A percentile compares a stretch with the other conserved stretches of the same genome.
Evolutionary conservation across 2,329 filamentous ascomycete species (phyloP).

Genomic region (Penicillium sclerotiorum): DNA sequence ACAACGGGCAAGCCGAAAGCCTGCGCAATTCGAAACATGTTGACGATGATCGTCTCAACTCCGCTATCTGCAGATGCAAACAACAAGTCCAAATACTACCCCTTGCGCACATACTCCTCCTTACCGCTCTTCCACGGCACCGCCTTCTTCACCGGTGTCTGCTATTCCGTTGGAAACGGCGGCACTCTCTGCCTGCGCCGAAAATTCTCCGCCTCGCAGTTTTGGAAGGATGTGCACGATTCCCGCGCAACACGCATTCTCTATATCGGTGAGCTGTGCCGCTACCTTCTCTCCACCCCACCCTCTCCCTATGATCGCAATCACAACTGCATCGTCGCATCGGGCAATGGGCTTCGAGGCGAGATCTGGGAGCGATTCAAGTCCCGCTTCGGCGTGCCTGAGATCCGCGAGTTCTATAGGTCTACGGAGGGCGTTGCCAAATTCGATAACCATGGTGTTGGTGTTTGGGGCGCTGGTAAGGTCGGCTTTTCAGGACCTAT

Average conservation of each 20-base stretch:
- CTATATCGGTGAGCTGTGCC: conserved; percentile 54
- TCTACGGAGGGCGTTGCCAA: conserved; percentile 52
- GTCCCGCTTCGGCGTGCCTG: conserved; percentile 45
- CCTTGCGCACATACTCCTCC: conserved; percentile 50
- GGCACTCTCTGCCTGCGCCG: conserved; percentile 49
- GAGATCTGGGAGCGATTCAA: conserved; percentile 55
- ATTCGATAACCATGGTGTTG: conserved; percentile 48
- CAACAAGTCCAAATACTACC: conserved; percentile 46
- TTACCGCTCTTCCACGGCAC: conserved; percentile 55
- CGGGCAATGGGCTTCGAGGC: conserved; percentile 52
- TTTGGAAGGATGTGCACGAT: conserved; percentile 50
- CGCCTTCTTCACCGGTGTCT: conserved; percentile 49
- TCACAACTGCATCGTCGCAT: conserved; percentile 49
- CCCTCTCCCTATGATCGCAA: conserved; percentile 48
- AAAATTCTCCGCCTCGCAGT: conserved; percentile 51
- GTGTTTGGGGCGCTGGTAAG: conserved; percentile 47
- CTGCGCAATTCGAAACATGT: conserved; percentile 45
- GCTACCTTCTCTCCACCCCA: conserved; percentile 51
- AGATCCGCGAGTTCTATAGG: conserved; percentile 53
- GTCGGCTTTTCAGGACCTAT: conserved; percentile 49
- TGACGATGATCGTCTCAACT: conserved; percentile 41
- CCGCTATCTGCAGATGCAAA: conserved; percentile 39
- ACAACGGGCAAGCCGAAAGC: conserved; percentile 54
- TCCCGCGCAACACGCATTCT: conserved; percentile 47
- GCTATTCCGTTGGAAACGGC: conserved; percentile 43